A percentile compares a stretch with the other conserved stretches of the same genome.
Evolutionary conservation across 140 eudicot genomes (phyloP).

Genomic region (Eryngium alpinum): DNA sequence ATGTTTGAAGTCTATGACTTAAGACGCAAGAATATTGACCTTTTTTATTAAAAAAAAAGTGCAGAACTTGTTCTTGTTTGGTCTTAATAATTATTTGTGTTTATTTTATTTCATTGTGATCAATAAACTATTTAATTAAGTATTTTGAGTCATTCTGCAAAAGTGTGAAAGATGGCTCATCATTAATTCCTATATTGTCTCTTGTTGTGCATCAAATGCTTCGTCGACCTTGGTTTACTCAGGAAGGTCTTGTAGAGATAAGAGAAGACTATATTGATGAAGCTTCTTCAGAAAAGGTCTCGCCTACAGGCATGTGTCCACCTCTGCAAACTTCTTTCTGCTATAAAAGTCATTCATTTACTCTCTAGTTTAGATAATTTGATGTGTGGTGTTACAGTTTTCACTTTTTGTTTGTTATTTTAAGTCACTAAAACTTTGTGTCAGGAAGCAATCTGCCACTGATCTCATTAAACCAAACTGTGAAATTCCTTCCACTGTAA

Average conservation of each 20-base stretch:
- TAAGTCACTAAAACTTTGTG: not conserved
- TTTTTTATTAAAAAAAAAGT: too few relatives aligned
- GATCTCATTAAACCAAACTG: not conserved
- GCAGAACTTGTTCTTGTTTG: too few relatives aligned
- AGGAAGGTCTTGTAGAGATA: conserved; percentile 91
- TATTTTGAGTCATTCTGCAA: not conserved
- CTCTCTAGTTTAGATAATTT: too few relatives aligned
- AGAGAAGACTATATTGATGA: conserved; percentile 81
- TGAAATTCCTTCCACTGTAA: not conserved
- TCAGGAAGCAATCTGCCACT: not conserved
- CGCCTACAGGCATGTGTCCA: conserved; percentile 34
- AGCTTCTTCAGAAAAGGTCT: conserved; percentile 24
- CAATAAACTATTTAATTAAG: not conserved
- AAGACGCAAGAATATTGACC: too few relatives aligned
- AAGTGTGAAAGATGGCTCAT: not conserved
- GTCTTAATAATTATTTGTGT: not conserved
- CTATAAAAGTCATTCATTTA: too few relatives aligned
- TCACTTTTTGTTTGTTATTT: not conserved
- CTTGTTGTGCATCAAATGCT: not conserved
- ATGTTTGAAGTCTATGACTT: not conserved
- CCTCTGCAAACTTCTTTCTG: not conserved
- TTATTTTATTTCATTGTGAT: not conserved
- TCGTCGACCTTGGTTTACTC: conserved; percentile 20
- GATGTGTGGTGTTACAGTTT: too few relatives aligned
- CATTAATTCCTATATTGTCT: not conserved